Conservation (phyloP, 768 basidiomycete species). For the Serendipita sp. region DNA sequence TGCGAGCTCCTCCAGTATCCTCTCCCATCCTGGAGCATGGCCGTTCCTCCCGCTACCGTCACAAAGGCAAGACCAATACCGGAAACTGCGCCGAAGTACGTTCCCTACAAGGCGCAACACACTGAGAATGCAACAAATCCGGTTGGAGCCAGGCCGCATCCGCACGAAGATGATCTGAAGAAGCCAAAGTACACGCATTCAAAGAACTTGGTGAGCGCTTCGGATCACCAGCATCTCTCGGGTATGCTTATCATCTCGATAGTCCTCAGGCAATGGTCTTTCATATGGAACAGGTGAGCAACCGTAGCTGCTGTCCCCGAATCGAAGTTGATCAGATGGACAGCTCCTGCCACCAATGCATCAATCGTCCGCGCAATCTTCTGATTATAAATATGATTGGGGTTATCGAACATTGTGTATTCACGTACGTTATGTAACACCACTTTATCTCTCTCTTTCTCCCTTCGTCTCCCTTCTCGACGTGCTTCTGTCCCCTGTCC, state of each 20-base stretch:
- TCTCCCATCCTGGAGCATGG: not conserved
- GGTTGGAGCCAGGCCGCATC: not conserved
- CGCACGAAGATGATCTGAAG: not conserved
- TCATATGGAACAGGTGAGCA: not conserved
- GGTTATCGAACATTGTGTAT: not conserved
- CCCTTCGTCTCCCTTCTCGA: no score
- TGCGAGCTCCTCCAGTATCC: not conserved
- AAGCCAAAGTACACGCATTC: not conserved
- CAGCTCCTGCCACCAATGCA: not conserved
- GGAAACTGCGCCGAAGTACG: slow-evolving; percentile 4
- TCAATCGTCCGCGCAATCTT: not conserved
- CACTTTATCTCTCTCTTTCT: no score
- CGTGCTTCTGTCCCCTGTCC: no score
- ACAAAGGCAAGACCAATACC: not conserved
- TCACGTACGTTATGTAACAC: no score
- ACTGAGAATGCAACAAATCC: not conserved
- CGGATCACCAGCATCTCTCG: not conserved
- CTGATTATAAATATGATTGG: not conserved
- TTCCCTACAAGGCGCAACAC: slow-evolving; percentile 1
- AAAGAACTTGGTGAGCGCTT: not conserved
- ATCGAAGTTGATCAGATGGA: not conserved
- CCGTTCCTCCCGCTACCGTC: not conserved
- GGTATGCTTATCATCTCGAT: not conserved
- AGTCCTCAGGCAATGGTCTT: not conserved
- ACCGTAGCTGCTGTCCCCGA: not conserved